phyloP scores from a whole-genome alignment of 2,329 filamentous ascomycete genomes.

The Davidsoniella virescens region DNA sequence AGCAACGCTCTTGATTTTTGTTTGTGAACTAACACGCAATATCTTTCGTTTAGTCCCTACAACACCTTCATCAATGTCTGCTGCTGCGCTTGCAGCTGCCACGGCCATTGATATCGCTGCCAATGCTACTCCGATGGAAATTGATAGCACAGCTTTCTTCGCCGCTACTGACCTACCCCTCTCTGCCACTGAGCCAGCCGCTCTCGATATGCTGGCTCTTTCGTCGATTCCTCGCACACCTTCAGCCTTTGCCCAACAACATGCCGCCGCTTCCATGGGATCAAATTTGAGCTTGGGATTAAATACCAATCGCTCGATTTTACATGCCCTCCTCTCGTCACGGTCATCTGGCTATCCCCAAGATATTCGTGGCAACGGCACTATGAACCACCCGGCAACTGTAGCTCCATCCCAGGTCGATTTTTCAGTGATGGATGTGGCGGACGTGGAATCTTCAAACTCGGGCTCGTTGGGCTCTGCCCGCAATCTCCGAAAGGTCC shows the following conservation, averaged over 20 bases:
- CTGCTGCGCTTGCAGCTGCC: neutral
- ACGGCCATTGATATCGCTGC: conserved; percentile 1
- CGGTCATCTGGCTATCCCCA: neutral
- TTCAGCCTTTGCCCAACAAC: conserved; percentile 10
- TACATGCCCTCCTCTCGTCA: conserved; percentile 5
- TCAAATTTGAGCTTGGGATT: neutral
- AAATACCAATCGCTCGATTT: conserved; percentile 2
- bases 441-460: neutral
- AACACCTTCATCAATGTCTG: neutral
- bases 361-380: conserved; percentile 1
- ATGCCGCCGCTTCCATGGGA: conserved; percentile 4
- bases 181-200: neutral
- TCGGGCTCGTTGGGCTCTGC: neutral
- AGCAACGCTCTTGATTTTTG: too few species aligned
- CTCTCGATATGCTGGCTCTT: conserved; percentile 6
- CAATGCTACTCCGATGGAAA: neutral
- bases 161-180: neutral
- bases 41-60: too few species aligned
- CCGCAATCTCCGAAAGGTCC: neutral
- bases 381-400: conserved; percentile 4
- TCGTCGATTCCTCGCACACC: conserved; percentile 9
- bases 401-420: conserved; percentile 10
- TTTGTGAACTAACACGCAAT: too few species aligned
- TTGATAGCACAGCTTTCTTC: neutral
- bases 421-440: neutral